Percentiles rank a stretch among this genome's conserved stretches.
Evolutionary conservation across 106 monocot species (phyloP).

Genomic region (Platanthera guangdongensis): DNA sequence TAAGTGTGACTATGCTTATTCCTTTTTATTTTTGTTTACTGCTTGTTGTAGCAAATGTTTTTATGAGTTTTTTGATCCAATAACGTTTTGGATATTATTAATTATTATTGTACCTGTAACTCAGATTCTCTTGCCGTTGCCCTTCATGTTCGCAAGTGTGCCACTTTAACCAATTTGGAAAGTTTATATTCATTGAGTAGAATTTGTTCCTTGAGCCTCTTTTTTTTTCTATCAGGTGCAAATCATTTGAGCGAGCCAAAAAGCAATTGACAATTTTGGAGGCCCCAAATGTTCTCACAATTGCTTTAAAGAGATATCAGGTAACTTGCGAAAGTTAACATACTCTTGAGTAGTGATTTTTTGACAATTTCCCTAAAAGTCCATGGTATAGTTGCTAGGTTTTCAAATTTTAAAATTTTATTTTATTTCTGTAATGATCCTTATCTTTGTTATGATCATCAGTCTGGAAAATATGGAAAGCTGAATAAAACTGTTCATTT

Average conservation of each 20-base stretch:
- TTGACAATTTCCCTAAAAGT: not conserved
- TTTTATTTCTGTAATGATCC: not conserved
- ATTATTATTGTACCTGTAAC: not conserved
- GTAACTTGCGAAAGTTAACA: slow-evolving; percentile 13
- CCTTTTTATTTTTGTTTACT: not conserved
- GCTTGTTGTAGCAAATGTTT: not conserved
- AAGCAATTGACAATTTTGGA: slow-evolving; percentile 59
- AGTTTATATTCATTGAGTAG: not conserved
- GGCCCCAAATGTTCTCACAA: slow-evolving; percentile 72
- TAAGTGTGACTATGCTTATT: not conserved
- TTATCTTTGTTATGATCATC: slow-evolving; percentile 6
- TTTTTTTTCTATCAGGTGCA: slow-evolving; percentile 35
- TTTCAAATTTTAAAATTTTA: not conserved
- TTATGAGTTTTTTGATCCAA: not conserved
- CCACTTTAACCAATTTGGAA: not conserved
- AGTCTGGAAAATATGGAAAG: slow-evolving; percentile 95
- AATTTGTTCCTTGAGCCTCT: not conserved
- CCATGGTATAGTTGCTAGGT: not conserved
- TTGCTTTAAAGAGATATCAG: slow-evolving; percentile 74
- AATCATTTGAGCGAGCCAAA: slow-evolving; percentile 60
- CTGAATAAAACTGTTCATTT: slow-evolving; percentile 70
- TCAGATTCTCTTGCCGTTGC: not conserved
- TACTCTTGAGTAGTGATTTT: not conserved
- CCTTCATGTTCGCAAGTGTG: not conserved
- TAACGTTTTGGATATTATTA: not conserved